These are phyloP conservation scores for Macrolepiota fuliginosa DNA, from an alignment of 768 basidiomycete genomes.

Conservation along the genomic window DNA sequence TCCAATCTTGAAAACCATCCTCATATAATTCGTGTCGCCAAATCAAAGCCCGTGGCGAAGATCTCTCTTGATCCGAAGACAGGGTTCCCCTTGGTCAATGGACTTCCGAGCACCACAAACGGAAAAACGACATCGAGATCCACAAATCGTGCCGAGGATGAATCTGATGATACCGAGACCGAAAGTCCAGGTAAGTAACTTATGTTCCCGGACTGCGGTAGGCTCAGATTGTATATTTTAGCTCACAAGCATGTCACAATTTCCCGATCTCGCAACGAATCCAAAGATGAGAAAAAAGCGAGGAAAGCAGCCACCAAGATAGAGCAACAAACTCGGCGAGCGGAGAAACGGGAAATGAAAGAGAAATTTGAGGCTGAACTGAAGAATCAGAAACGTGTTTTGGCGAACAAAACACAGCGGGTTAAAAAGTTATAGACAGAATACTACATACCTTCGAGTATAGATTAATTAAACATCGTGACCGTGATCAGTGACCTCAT, in stretches of 20 bases:
- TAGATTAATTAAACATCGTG: background rate
- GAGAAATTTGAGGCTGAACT: conserved; percentile 64
- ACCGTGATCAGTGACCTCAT: conserved; percentile 5
- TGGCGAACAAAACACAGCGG: conserved; percentile 43
- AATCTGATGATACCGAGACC: conserved; percentile 21
- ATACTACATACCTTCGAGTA: background rate
- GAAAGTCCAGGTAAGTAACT: conserved; percentile 21
- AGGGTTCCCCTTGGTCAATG: conserved; percentile 61
- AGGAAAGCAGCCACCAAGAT: conserved; percentile 70
- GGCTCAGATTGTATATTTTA: background rate
- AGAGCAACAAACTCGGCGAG: conserved; percentile 60
- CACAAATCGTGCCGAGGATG: conserved; percentile 25
- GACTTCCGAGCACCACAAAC: conserved; percentile 10
- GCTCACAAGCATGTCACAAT: conserved; percentile 31
- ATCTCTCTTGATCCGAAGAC: conserved; percentile 75
- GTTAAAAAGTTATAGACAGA: conserved; percentile 42
- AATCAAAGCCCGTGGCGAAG: conserved; percentile 51
- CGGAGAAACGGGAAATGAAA: conserved; percentile 64
- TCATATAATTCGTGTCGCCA: conserved; percentile 71
- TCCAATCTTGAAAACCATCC: conserved; percentile 99
- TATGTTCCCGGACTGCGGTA: background rate
- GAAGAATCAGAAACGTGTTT: conserved; percentile 53
- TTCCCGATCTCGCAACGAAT: conserved; percentile 72
- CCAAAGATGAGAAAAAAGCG: conserved; percentile 67
- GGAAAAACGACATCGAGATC: conserved; percentile 11